Evolutionary conservation across 2,329 filamentous ascomycete species (phyloP).

Genomic region (Periglandula ipomoeae): DNA sequence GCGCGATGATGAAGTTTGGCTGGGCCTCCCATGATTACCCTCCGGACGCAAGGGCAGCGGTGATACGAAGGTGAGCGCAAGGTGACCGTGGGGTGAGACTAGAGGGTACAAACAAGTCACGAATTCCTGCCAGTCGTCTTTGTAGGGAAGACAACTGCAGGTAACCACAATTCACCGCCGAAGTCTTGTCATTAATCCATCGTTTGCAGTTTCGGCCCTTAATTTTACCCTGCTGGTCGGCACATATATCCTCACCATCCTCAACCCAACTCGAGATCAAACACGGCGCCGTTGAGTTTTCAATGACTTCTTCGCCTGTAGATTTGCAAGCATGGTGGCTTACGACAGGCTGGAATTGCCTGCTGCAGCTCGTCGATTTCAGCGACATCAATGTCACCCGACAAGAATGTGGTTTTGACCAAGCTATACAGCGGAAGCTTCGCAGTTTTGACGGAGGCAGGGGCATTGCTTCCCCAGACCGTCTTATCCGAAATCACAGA

Average conservation of each 20-base stretch:
- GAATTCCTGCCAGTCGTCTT: too few relatives aligned
- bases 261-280: background rate
- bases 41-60: background rate
- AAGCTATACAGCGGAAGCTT: slow-evolving; percentile 20
- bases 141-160: too few relatives aligned
- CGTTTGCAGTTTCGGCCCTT: too few relatives aligned
- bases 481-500: too few relatives aligned
- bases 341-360: slow-evolving; percentile 14
- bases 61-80: background rate
- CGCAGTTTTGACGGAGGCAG: slow-evolving; percentile 22
- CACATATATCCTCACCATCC: background rate
- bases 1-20: too few relatives aligned
- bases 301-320: slow-evolving; percentile 19
- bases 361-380: slow-evolving; percentile 18
- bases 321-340: slow-evolving; percentile 28
- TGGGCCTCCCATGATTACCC: too few relatives aligned
- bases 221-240: too few relatives aligned
- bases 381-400: slow-evolving; percentile 11
- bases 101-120: background rate
- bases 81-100: background rate
- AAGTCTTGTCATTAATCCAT: too few relatives aligned
- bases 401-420: slow-evolving; percentile 24
- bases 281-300: background rate
- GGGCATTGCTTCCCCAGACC: slow-evolving; percentile 8
- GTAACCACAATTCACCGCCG: too few relatives aligned